Conservation (phyloP, 257 asterid species). For the Solanum dulcamara region DNA sequence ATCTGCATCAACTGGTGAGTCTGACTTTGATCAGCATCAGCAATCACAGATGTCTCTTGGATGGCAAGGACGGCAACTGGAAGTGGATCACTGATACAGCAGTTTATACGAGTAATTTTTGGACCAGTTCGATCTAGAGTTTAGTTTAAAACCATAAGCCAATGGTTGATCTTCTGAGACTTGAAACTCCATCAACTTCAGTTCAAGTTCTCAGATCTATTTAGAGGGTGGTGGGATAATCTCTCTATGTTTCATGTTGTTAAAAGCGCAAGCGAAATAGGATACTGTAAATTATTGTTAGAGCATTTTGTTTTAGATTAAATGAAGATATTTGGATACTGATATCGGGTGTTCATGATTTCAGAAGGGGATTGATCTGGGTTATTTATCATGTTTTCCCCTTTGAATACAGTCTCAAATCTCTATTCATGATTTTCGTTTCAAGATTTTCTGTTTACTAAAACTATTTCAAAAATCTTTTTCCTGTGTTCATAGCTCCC, state of each 20-base stretch:
- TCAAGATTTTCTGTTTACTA: not conserved
- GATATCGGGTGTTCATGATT: not conserved
- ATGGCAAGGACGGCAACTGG: slow-evolving; percentile 26
- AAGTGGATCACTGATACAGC: slow-evolving; percentile 22
- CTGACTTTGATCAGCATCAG: slow-evolving; percentile 19
- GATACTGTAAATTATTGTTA: slow-evolving; percentile 11
- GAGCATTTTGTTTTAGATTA: not conserved
- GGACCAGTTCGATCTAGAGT: not conserved
- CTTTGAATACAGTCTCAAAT: not conserved
- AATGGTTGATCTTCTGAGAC: not conserved
- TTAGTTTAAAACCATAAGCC: not conserved
- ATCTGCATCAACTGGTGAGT: not conserved
- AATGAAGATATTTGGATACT: not conserved
- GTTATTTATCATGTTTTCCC: not conserved
- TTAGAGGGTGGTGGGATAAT: not conserved
- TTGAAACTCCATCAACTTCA: not conserved
- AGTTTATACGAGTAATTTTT: not conserved
- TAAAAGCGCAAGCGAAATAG: slow-evolving; percentile 11
- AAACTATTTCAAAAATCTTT: not conserved
- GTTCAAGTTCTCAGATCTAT: not conserved
- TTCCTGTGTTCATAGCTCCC: not conserved
- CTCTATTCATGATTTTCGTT: not conserved
- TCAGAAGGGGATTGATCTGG: not conserved
- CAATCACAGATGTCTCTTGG: slow-evolving; percentile 18
- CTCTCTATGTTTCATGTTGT: not conserved